Base-by-base conservation (phyloP, 1,284 basidiomycete genomes). In the Cutaneotrichosporon sp. region DNA sequence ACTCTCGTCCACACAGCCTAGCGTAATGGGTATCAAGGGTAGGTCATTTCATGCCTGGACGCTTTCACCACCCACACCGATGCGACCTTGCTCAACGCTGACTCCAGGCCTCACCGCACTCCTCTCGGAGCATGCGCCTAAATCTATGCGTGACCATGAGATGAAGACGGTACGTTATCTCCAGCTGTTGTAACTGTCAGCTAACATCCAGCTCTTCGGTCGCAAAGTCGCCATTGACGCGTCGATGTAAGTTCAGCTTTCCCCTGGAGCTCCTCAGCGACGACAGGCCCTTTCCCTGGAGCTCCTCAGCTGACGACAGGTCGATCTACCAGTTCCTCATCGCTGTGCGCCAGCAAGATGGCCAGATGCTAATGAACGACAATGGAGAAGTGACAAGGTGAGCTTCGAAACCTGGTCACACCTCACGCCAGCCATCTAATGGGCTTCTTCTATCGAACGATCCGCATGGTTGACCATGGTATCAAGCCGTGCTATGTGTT, bases 401-500 rank as follows among this genome's bases (percentile, higher is more conserved):
- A 60, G 82, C 72, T 47, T 7, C 21, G n/a, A 9, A 58, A 10
- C 16, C 22, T 16, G 32, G n/a, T 30, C 8, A 16, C 34, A 34
- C 26, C 63, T 67, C 47, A 65, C 63, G 5, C 13, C 64, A 89
- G 93, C 81, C 96, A 99, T 81, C 84, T 99, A 18, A 97, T 99
- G 90, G 96, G 96, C 0, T 91, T 98, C 81, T 99, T 99, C 82
- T 98, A 98, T 76, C 87, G 96, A 36, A 97, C 94, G 0, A 91
- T 97, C 65, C 87, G 97, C 26, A 99, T 99, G 82, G 92, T 97
- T n/a, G 97, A 99, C 81, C 93, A 97, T 72, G 97, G 97, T 5
- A 94, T 99, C 77, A 99, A 99, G 77, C 96, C 96, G 1, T 90
- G 90, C 56, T 99, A 98, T 80, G 92, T 99, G 26, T 99, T 99